phyloP scores from a whole-genome alignment of 805 yeast genomes.

The Candida bentonensis region DNA sequence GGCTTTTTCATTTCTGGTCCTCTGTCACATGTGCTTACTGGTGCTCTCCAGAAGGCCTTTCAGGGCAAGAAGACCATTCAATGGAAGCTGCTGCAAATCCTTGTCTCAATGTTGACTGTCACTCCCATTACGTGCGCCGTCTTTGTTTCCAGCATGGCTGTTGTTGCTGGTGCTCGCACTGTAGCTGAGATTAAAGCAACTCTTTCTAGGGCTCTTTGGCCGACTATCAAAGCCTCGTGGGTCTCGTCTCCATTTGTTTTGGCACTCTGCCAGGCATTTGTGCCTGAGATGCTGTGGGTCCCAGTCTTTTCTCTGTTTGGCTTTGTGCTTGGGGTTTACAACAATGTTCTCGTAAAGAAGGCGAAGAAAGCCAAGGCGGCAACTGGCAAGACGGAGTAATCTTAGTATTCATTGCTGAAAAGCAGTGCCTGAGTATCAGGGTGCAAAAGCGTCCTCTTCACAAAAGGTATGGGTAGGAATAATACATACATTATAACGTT shows the following conservation, averaged over 20 bases:
- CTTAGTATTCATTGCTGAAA: too few relatives aligned
- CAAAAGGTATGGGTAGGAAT: too few relatives aligned
- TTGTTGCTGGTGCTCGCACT: conserved; percentile 24
- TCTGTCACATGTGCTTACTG: conserved; percentile 22
- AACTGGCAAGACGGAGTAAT: conserved; percentile 2
- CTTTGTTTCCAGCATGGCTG: conserved; percentile 21
- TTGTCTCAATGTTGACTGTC: conserved; percentile 21
- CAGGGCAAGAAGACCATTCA: conserved; percentile 15
- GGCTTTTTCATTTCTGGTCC: conserved; percentile 26
- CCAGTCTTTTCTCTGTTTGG: conserved; percentile 26
- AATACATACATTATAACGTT: too few relatives aligned
- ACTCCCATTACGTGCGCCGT: conserved; percentile 21
- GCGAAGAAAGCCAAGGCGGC: conserved; percentile 8
- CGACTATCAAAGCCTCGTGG: conserved; percentile 24
- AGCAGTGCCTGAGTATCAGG: too few relatives aligned
- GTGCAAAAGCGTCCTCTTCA: too few relatives aligned
- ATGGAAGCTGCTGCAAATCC: conserved; percentile 22
- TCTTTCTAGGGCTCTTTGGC: conserved; percentile 18
- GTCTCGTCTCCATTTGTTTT: conserved; percentile 22
- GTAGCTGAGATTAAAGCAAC: conserved; percentile 16
- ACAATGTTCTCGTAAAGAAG: conserved; percentile 23
- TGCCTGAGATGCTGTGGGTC: conserved; percentile 27
- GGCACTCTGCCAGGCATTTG: conserved; percentile 24
- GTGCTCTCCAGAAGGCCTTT: conserved; percentile 22
- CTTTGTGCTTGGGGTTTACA: conserved; percentile 25